Base-by-base conservation (phyloP, 148 eudicot genomes). In the Amaranthus hypochondriacus region DNA sequence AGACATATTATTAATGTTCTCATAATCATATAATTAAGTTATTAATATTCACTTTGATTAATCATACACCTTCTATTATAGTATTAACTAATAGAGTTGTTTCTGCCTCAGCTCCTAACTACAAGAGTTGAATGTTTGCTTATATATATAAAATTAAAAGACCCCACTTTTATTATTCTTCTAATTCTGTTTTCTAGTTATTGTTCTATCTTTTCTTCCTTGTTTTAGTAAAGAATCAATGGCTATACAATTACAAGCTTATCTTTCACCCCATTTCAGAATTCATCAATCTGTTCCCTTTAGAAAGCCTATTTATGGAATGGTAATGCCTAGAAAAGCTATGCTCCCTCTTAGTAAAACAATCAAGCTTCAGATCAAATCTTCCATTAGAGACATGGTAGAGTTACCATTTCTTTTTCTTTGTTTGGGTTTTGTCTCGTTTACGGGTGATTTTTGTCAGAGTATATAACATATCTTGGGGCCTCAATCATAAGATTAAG, bases 361-460 rank as follows among this genome's bases (percentile, higher is more conserved):
- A 28, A 58, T 44, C 72, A 68, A 56, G 50, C 78, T 76, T 50
- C 88, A 67, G 83, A 84, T 84, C 84, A 83, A 75, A 70, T 85
- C 85, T 21, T 86, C 83, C 47, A 42, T 78, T 46, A 82, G 73
- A 78, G 83, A 83, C 74, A 87, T 77, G 92, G 92, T 90, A 56
- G 69, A 63, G 69, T 78, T 68, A 60, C 67, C 55, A 67, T 60
- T 18, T 52, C 47, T 66, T 56, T 56, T 57, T 9, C 21, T 28
- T 13, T 42, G 8, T 28, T 28, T 28, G 39, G 39, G 39, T 28
- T 62, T 2, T 2, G 56, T 18, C 43, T 65, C 39, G 39, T 28
- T 28, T 28, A 28, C 39, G 1, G 39, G 39, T 28, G 39, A 28
- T 28, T 28, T 28, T n/a, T n/a, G n/a, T n/a, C n/a, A n/a, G n/a